phyloP scores from a whole-genome alignment of 2,329 filamentous ascomycete genomes.

The Arachnomyces sp. region DNA sequence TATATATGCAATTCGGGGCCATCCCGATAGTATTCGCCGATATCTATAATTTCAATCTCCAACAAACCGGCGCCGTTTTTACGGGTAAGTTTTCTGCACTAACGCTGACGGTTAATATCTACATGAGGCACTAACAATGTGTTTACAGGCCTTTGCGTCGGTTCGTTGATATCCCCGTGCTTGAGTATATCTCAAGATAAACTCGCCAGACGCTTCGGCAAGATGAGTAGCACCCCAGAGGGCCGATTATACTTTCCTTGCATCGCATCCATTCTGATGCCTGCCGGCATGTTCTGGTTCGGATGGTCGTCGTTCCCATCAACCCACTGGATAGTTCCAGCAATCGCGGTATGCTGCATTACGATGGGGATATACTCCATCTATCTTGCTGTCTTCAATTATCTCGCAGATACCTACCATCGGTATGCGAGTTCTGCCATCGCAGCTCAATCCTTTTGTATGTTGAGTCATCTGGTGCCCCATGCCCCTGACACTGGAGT shows the following conservation, averaged over 20 bases:
- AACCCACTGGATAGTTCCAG: constrained; percentile 64
- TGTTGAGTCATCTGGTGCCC: constrained; percentile 6
- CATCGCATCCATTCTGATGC: constrained; percentile 64
- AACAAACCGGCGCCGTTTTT: constrained; percentile 65
- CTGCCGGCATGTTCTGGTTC: constrained; percentile 73
- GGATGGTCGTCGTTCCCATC: constrained; percentile 58
- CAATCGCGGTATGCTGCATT: constrained; percentile 61
- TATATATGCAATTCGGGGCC: constrained; percentile 76
- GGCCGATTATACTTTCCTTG: constrained; percentile 76
- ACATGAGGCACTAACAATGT: background rate
- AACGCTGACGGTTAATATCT: too few species aligned
- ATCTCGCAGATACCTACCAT: constrained; percentile 81
- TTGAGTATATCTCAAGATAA: constrained; percentile 65
- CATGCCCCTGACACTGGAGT: background rate
- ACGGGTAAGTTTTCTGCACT: constrained; percentile 26
- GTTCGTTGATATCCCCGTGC: constrained; percentile 56
- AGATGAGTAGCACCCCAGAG: constrained; percentile 53
- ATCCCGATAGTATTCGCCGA: constrained; percentile 68
- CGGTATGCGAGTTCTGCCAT: constrained; percentile 76
- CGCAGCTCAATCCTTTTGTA: constrained; percentile 75
- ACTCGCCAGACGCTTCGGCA: constrained; percentile 46
- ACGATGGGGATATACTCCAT: constrained; percentile 82
- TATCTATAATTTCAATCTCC: constrained; percentile 58
- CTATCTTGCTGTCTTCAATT: constrained; percentile 86
- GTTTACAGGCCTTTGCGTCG: constrained; percentile 56